These are phyloP conservation scores for Thymus quinquecostatus DNA, from an alignment of 257 asterid genomes.

Conservation along the genomic window DNA sequence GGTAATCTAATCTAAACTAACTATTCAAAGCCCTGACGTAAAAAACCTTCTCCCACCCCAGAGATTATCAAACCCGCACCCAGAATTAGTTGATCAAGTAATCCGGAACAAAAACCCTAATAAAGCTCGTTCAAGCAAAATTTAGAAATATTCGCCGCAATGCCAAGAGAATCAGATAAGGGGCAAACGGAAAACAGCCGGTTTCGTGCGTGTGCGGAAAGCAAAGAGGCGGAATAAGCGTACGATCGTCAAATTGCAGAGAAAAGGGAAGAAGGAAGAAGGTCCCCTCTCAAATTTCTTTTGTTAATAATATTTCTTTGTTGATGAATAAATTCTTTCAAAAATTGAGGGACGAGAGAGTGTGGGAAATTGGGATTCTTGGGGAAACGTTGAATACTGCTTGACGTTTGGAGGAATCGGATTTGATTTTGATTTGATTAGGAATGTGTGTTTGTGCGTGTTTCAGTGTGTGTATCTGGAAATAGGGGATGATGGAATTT, in stretches of 20 bases:
- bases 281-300: not conserved
- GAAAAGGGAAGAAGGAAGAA: conserved; percentile 17
- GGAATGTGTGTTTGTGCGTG: conserved; percentile 38
- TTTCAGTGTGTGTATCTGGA: conserved; percentile 35
- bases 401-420: conserved; percentile 49
- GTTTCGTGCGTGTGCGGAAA: conserved; percentile 20
- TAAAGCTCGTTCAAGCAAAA: conserved; percentile 27
- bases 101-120: conserved; percentile 55
- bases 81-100: conserved; percentile 40
- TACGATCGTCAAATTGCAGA: conserved; percentile 41
- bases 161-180: conserved; percentile 39
- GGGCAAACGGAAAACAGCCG: conserved; percentile 9
- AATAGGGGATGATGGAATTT: conserved; percentile 34
- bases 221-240: conserved; percentile 25
- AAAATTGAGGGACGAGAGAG: conserved; percentile 2
- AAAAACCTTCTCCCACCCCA: conserved; percentile 11
- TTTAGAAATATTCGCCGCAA: conserved; percentile 41
- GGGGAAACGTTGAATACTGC: conserved; percentile 38
- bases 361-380: conserved; percentile 35
- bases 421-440: conserved; percentile 49
- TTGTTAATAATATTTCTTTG: not conserved
- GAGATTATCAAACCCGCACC: conserved; percentile 15
- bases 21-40: conserved; percentile 25
- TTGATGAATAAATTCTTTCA: not conserved
- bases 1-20: conserved; percentile 22